Conservation (phyloP, 2,329 filamentous ascomycete species). For the Tolypocladium inflatum region DNA sequence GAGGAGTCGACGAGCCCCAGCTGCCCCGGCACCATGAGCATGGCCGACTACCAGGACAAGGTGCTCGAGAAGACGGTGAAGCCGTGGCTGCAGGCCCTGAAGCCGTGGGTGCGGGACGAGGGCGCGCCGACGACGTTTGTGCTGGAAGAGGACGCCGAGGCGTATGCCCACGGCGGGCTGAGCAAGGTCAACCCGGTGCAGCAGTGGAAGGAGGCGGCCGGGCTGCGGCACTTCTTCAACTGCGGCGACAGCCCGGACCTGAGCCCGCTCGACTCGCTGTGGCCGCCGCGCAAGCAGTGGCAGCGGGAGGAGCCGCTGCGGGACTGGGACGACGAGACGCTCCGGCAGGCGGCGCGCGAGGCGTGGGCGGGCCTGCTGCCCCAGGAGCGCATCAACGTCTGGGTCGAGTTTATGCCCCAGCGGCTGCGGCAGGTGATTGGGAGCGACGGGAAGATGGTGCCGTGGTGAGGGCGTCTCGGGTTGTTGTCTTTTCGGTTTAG, state of each 20-base stretch:
- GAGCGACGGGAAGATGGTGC: slow-evolving; percentile 19
- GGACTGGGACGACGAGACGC: slow-evolving; percentile 24
- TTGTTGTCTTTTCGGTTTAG: background rate
- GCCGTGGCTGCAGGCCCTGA: slow-evolving; percentile 20
- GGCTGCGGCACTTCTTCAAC: slow-evolving; percentile 21
- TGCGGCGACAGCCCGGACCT: slow-evolving; percentile 27
- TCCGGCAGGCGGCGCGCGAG: slow-evolving; percentile 19
- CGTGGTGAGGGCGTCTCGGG: slow-evolving; percentile 17
- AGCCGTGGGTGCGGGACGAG: slow-evolving; percentile 16
- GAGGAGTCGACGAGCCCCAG: slow-evolving; percentile 24
- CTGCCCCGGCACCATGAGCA: slow-evolving; percentile 18
- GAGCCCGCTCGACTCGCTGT: slow-evolving; percentile 24
- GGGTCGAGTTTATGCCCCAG: slow-evolving; percentile 27
- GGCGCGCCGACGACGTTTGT: slow-evolving; percentile 13
- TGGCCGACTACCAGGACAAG: slow-evolving; percentile 24
- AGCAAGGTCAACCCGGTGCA: slow-evolving; percentile 26
- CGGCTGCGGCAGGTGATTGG: slow-evolving; percentile 21
- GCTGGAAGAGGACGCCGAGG: slow-evolving; percentile 24
- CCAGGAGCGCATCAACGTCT: slow-evolving; percentile 22
- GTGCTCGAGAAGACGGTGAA: slow-evolving; percentile 23
- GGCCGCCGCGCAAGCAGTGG: slow-evolving; percentile 26
- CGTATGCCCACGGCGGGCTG: slow-evolving; percentile 23
- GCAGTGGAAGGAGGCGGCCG: slow-evolving; percentile 24
- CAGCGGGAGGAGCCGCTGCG: slow-evolving; percentile 9
- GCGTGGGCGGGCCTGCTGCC: slow-evolving; percentile 18